These are phyloP conservation scores for Xylaria intraflava DNA, from an alignment of 495 filamentous ascomycete genomes.

Conservation along the genomic window DNA sequence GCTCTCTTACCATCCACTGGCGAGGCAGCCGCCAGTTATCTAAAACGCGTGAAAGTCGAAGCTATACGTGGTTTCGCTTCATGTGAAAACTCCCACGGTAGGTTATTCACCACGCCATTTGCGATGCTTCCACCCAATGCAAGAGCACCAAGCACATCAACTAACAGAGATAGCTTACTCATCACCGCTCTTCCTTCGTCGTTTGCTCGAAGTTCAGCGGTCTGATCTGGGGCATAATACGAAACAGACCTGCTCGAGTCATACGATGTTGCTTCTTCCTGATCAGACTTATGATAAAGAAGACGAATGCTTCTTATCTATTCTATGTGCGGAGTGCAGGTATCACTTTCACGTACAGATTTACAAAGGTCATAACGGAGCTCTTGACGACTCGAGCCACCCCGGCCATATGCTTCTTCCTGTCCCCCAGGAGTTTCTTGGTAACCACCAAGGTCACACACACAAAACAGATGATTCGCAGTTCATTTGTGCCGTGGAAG, in stretches of 20 bases:
- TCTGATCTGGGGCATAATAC: conserved; percentile 4
- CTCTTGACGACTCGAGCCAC: conserved; percentile 7
- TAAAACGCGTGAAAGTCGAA: neutral
- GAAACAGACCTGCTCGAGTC: conserved; percentile 8
- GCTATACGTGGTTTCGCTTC: neutral
- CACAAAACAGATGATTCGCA: conserved; percentile 8
- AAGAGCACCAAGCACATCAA: neutral
- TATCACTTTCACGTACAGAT: conserved; percentile 21
- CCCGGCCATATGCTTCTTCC: conserved; percentile 23
- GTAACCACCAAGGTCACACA: neutral
- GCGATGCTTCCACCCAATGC: neutral
- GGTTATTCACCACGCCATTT: neutral
- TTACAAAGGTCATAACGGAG: neutral
- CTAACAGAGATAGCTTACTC: conserved; percentile 16
- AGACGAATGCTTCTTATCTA: conserved; percentile 12
- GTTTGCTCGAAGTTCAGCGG: conserved; percentile 15
- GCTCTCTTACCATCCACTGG: neutral
- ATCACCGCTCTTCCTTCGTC: conserved; percentile 17
- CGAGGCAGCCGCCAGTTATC: neutral
- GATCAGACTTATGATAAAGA: conserved; percentile 11
- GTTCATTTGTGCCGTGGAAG: conserved; percentile 55
- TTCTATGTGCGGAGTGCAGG: conserved; percentile 16
- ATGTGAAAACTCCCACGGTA: neutral
- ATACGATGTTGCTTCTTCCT: conserved; percentile 20
- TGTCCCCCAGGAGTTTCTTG: neutral